phyloP scores from a whole-genome alignment of 768 basidiomycete genomes.

The Suillus subaureus region DNA sequence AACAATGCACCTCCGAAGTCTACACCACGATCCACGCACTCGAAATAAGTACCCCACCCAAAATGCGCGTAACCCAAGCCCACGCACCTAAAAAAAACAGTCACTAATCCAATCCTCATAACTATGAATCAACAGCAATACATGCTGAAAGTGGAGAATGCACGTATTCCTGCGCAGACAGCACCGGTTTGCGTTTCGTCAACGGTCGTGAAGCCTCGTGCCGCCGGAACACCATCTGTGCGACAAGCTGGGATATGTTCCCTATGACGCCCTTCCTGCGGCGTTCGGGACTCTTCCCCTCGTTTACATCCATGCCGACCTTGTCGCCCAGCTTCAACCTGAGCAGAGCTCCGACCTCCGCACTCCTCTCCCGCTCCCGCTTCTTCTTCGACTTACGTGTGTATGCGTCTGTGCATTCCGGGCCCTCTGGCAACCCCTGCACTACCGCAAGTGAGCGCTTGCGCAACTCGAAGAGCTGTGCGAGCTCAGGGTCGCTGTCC shows the following conservation, averaged over 20 bases:
- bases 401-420: constrained; percentile 27
- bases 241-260: no score
- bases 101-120: not conserved
- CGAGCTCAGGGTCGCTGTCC: constrained; percentile 39
- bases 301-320: constrained; percentile 24
- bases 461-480: constrained; percentile 42
- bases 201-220: no score
- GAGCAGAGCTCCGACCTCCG: constrained; percentile 58
- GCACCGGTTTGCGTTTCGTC: no score
- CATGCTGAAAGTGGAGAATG: constrained; percentile 33
- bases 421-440: constrained; percentile 36
- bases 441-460: constrained; percentile 38
- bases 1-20: constrained; percentile 13
- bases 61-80: not conserved
- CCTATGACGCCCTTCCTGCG: constrained; percentile 7
- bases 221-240: no score
- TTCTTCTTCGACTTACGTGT: constrained; percentile 45
- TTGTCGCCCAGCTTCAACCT: constrained; percentile 51
- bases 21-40: constrained; percentile 18
- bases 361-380: constrained; percentile 53
- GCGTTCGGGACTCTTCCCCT: constrained; percentile 26
- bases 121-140: constrained; percentile 14
- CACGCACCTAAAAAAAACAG: constrained; percentile 10
- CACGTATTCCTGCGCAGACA: not conserved
- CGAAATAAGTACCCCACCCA: constrained; percentile 15